A percentile compares a stretch with the other conserved stretches of the same genome.
Conservation (phyloP, 768 basidiomycete species). For the Russula brevipes region DNA sequence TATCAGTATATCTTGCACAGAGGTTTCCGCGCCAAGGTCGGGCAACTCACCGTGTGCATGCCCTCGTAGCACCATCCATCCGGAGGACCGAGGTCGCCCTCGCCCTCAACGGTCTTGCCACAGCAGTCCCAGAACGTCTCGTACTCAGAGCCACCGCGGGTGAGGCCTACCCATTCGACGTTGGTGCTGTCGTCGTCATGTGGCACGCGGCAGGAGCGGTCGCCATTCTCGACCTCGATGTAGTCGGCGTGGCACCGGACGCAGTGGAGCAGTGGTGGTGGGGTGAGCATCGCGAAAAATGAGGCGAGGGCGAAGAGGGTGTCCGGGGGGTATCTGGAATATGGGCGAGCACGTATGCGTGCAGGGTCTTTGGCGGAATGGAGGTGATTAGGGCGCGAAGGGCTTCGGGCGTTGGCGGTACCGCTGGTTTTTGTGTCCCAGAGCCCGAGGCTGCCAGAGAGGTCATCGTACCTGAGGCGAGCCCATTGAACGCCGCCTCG, state of each 20-base stretch:
- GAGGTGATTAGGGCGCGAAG: constrained; percentile 50
- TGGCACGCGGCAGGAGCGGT: constrained; percentile 59
- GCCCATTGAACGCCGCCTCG: constrained; percentile 29
- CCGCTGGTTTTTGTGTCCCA: constrained; percentile 29
- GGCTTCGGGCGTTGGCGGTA: constrained; percentile 30
- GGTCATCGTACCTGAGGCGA: constrained; percentile 23
- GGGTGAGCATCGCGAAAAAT: constrained; percentile 59
- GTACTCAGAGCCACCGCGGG: constrained; percentile 33
- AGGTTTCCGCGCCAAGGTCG: background rate
- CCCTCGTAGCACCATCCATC: constrained; percentile 88
- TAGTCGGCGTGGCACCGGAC: constrained; percentile 67
- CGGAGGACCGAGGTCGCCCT: constrained; percentile 77
- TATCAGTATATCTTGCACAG: background rate
- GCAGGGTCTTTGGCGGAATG: constrained; percentile 63
- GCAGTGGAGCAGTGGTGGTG: constrained; percentile 68
- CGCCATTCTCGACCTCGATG: constrained; percentile 69
- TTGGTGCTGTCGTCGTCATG: constrained; percentile 80
- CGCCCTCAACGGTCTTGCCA: constrained; percentile 63
- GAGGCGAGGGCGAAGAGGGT: constrained; percentile 45
- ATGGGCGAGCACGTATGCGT: constrained; percentile 53
- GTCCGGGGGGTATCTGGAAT: constrained; percentile 36
- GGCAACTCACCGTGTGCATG: constrained; percentile 58
- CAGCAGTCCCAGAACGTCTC: constrained; percentile 72
- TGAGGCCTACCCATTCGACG: constrained; percentile 53
- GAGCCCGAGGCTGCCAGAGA: constrained; percentile 28